A percentile compares a stretch with the other conserved stretches of the same genome.
Evolutionary conservation across 805 yeast species (phyloP).

Genomic region (Ogataea zsoltii): DNA sequence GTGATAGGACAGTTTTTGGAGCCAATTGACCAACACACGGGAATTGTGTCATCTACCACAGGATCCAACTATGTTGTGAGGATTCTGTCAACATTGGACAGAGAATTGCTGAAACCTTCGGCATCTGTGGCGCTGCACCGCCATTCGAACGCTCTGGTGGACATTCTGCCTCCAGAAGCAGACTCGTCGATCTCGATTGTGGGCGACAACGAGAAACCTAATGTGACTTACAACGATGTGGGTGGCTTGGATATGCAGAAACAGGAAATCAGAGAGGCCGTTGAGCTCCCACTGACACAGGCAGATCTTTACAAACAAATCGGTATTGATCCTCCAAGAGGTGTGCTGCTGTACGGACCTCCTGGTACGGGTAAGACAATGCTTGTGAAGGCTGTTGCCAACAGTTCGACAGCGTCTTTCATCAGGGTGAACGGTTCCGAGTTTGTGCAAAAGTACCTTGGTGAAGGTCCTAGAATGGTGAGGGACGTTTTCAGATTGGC

Average conservation of each 20-base stretch:
- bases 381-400: conserved; percentile 99
- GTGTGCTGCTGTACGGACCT: conserved; percentile 96
- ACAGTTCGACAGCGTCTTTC: conserved; percentile 91
- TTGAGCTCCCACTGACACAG: conserved; percentile 93
- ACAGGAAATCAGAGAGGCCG: conserved; percentile 98
- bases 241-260: conserved; percentile 99
- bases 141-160: conserved; percentile 96
- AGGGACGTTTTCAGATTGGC: conserved; percentile 97
- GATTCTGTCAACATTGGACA: conserved; percentile 88
- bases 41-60: conserved; percentile 95
- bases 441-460: conserved; percentile 95
- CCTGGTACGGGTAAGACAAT: conserved; percentile 99
- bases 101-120: conserved; percentile 91
- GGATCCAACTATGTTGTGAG: conserved; percentile 97
- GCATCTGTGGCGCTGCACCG: conserved; percentile 97
- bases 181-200: conserved; percentile 94
- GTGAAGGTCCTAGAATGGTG: conserved; percentile 99
- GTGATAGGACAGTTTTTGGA: conserved; percentile 98
- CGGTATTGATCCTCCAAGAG: conserved; percentile 99
- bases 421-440: conserved; percentile 98
- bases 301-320: conserved; percentile 95
- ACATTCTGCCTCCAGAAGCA: conserved; percentile 97
- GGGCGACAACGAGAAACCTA: conserved; percentile 91
- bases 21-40: conserved; percentile 95
- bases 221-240: conserved; percentile 93